Percentiles rank a stretch among this genome's conserved stretches.
Evolutionary conservation across 352 stramenopile species (phyloP).

Genomic region (Saprolegnia parasitica): DNA sequence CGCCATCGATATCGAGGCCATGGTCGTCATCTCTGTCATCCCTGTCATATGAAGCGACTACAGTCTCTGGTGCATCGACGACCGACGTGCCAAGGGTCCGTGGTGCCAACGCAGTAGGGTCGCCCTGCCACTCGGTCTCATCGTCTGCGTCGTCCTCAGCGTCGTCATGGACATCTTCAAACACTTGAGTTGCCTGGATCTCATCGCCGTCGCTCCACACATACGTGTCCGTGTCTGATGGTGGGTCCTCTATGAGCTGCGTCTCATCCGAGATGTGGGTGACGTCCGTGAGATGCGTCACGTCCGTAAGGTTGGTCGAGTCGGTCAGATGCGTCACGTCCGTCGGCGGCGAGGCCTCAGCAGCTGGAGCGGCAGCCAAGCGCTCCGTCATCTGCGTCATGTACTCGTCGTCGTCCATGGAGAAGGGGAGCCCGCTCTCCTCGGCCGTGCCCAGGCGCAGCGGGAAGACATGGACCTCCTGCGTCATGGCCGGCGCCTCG

Average conservation of each 20-base stretch:
- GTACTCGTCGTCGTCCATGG: constrained; percentile 29
- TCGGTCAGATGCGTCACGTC: constrained; percentile 28
- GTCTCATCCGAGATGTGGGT: constrained; percentile 22
- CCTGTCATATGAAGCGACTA: too few species aligned
- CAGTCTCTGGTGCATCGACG: too few species aligned
- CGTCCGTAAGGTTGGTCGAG: constrained; percentile 13
- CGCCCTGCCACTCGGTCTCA: neutral
- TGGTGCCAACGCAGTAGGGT: too few species aligned
- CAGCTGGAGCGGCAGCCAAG: constrained; percentile 33
- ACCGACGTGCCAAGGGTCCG: neutral
- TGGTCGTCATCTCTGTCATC: too few species aligned
- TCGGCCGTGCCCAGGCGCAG: constrained; percentile 19
- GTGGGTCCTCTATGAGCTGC: neutral
- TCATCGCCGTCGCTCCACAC: constrained; percentile 14
- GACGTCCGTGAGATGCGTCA: constrained; percentile 12
- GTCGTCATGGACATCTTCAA: neutral
- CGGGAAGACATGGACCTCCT: neutral
- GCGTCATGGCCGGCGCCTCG: neutral
- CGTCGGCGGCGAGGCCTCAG: neutral
- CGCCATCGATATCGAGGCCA: too few species aligned
- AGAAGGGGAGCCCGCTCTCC: constrained; percentile 5
- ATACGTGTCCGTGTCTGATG: constrained; percentile 22
- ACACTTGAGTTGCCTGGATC: neutral
- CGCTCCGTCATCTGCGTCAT: constrained; percentile 33
- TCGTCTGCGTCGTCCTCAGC: neutral